Base-by-base conservation (phyloP, 2,329 filamentous ascomycete species). In the Calonectria hawksworthii region DNA sequence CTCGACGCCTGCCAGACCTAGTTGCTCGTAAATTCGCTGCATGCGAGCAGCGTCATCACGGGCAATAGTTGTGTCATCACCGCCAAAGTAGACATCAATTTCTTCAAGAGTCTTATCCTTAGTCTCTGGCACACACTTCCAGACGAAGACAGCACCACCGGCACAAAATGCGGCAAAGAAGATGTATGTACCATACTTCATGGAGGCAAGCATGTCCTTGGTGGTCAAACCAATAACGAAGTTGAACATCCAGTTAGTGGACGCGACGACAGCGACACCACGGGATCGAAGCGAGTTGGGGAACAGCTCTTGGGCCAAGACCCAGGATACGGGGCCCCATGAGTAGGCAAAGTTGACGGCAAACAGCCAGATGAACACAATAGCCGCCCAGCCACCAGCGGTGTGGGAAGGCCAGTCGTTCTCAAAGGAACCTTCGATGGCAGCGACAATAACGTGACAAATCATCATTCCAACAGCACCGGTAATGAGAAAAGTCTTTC, bases 211-310 rank as follows among this genome's bases (percentile, higher is more conserved):
- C 65, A 56, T 68, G 50, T 68, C 50, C 18, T 51, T 51, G 23
- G 65, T 68, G 3, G 47, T 52, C 50, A 52, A 28, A 13, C 65
- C 65, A 11, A 68, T 52, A 5, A 68, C 34, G n/a, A 68, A 68
- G 50, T 68, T 68, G 23, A 54, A 52, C 65, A 68, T 68, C 47
- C 50, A 68, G 50, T 68, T 68, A 2, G 65, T 52, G 2, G 65
- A 68, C 8, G 65, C 47, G 14, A 51, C 50, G 44, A 68, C 47
- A n/a, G 65, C 65, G 11, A 68, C 47, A 41, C 65, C 65, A 30
- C 47, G 50, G 13, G 65, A 52, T 52, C 64, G 65, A 32, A 56
- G 44, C 4, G 65, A 67, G 44, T 51, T 51, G 11, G 64, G 64
- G 44, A 51, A 67, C 38, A 67, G 5, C 34, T 68, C 65, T 23